Percentiles rank a stretch among this genome's conserved stretches.
Evolutionary conservation across 192 early-diverging fungal species (phyloP).

Genomic region (Chytriomyces sp.): DNA sequence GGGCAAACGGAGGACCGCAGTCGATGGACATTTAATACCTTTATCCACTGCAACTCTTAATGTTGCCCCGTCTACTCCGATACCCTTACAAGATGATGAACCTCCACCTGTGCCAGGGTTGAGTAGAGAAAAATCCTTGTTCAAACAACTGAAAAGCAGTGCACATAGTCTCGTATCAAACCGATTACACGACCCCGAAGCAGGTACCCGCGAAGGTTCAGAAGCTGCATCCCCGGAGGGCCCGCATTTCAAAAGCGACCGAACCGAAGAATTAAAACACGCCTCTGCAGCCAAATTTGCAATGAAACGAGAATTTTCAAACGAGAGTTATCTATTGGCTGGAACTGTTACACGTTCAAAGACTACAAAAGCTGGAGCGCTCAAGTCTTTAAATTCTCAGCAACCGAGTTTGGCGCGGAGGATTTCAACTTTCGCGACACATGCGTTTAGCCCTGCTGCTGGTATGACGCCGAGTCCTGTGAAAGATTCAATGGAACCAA

Average conservation of each 20-base stretch:
- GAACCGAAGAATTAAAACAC: too few relatives aligned
- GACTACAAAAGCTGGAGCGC: too few relatives aligned
- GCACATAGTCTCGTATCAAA: too few relatives aligned
- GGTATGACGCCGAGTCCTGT: not conserved
- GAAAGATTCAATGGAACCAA: not conserved
- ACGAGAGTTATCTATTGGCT: too few relatives aligned
- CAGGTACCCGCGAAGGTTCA: not conserved
- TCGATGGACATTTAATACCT: not conserved
- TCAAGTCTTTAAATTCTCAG: too few relatives aligned
- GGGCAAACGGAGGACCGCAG: slow-evolving; percentile 2
- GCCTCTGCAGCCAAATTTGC: too few relatives aligned
- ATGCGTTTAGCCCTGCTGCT: not conserved
- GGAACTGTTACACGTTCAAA: too few relatives aligned
- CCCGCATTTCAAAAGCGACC: not conserved
- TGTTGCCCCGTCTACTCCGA: too few relatives aligned
- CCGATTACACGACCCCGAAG: not conserved
- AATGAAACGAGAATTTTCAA: too few relatives aligned
- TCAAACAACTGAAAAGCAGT: not conserved
- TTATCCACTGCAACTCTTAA: too few relatives aligned
- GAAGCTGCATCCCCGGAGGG: not conserved
- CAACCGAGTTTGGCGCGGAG: not conserved
- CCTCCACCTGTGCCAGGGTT: not conserved
- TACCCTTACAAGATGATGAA: too few relatives aligned
- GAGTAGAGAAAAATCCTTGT: not conserved
- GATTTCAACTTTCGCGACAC: not conserved